A percentile compares a stretch with the other conserved stretches of the same genome.
These are phyloP conservation scores for Triadica sebifera DNA, from an alignment of 345 rosid genomes.

Conservation along the genomic window DNA sequence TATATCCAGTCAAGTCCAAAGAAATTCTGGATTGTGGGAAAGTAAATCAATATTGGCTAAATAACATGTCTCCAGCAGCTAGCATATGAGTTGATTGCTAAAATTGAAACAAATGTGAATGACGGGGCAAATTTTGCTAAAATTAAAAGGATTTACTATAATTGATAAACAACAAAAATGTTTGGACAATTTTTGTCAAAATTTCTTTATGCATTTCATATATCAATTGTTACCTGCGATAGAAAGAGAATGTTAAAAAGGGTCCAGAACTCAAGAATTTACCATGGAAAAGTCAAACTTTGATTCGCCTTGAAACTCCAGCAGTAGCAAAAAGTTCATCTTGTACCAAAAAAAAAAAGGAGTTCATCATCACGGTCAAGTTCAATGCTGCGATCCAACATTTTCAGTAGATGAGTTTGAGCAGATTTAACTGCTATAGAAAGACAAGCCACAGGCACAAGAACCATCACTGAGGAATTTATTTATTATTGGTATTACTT, in stretches of 20 bases:
- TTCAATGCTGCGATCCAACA: conserved; percentile 71
- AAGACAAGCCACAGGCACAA: neutral
- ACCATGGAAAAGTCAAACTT: conserved; percentile 93
- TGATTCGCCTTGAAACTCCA: conserved; percentile 93
- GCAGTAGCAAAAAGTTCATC: conserved; percentile 96
- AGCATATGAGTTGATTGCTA: neutral
- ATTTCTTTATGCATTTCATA: neutral
- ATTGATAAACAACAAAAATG: neutral
- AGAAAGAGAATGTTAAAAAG: conserved; percentile 1
- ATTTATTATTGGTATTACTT: neutral
- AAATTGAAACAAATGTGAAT: too few species aligned
- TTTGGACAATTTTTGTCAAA: neutral
- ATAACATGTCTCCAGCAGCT: neutral
- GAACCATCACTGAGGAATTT: neutral
- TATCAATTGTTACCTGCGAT: neutral
- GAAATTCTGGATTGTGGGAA: neutral
- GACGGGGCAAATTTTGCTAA: too few species aligned
- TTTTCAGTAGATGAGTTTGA: conserved; percentile 16
- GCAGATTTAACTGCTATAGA: conserved; percentile 6
- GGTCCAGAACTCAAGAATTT: conserved; percentile 25
- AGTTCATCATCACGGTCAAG: conserved; percentile 98
- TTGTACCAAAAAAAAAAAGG: too few species aligned
- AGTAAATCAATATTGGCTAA: neutral
- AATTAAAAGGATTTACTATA: neutral
- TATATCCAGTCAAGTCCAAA: neutral